Conservation (phyloP, 768 basidiomycete species). For the Lactarius akahatsu region DNA sequence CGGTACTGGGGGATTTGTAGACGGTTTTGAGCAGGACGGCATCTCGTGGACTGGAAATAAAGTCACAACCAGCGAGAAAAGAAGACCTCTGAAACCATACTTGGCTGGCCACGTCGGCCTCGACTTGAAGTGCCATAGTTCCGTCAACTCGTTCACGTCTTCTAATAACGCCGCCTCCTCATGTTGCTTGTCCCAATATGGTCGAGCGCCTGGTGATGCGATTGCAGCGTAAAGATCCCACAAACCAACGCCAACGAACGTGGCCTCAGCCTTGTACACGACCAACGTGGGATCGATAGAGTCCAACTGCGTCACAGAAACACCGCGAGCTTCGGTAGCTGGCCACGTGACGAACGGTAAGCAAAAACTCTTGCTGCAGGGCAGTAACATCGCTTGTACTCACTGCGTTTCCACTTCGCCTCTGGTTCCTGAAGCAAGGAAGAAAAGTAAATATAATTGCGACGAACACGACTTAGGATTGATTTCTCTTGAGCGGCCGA, state of each 20-base stretch:
- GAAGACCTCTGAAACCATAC: conserved; percentile 46
- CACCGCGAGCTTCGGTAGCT: conserved; percentile 86
- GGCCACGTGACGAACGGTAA: conserved; percentile 20
- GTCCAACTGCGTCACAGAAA: conserved; percentile 92
- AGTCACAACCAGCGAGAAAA: conserved; percentile 25
- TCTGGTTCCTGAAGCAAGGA: conserved; percentile 96
- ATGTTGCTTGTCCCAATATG: conserved; percentile 86
- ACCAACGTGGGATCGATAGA: conserved; percentile 96
- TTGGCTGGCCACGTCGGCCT: conserved; percentile 93
- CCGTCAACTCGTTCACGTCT: conserved; percentile 86
- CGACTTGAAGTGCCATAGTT: conserved; percentile 90
- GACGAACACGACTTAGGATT: conserved; percentile 79
- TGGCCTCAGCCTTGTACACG: conserved; percentile 94
- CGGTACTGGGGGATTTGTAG: conserved; percentile 93
- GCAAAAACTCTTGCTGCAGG: conserved; percentile 10
- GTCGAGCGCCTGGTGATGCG: conserved; percentile 77
- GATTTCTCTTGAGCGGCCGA: conserved; percentile 70
- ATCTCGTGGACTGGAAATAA: conserved; percentile 70
- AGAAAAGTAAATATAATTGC: conserved; percentile 98
- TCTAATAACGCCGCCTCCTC: conserved; percentile 85
- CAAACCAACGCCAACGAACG: conserved; percentile 91
- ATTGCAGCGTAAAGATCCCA: conserved; percentile 94
- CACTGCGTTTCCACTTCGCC: conserved; percentile 93
- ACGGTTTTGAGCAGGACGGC: conserved; percentile 90
- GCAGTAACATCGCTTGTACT: conserved; percentile 35